phyloP scores from a whole-genome alignment of 805 yeast species.

The Wickerhamiella spandovensis region DNA sequence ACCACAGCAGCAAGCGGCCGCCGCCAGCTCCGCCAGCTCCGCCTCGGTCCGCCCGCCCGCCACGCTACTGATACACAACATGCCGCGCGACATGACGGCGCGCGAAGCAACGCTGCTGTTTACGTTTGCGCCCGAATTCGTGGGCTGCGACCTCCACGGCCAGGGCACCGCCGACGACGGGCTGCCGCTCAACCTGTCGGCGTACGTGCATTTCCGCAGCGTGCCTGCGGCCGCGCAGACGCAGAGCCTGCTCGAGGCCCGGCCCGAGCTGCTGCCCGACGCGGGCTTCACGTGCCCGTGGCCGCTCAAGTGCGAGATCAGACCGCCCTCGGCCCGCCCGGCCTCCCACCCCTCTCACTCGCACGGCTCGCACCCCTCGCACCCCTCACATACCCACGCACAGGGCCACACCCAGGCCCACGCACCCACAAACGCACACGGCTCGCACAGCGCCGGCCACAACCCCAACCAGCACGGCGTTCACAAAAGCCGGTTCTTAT shows the following conservation, averaged over 20 bases:
- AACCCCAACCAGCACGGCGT: not conserved
- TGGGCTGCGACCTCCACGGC: conserved; percentile 23
- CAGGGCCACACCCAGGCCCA: no score
- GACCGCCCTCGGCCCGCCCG: conserved; percentile 3
- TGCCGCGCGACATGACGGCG: conserved; percentile 26
- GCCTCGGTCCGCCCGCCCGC: not conserved
- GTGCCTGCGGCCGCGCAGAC: conserved; percentile 22
- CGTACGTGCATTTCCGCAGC: conserved; percentile 22
- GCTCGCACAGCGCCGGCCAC: not conserved
- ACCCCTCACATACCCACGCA: no score
- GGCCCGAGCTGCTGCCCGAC: conserved; percentile 19
- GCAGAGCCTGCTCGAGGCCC: conserved; percentile 18
- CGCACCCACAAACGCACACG: no score
- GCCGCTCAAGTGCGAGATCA: conserved; percentile 8
- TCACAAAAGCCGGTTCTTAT: conserved; percentile 4
- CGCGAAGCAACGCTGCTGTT: conserved; percentile 29
- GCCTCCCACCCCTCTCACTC: not conserved
- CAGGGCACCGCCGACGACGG: conserved; percentile 13
- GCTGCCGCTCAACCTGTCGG: conserved; percentile 17
- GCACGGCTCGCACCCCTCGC: not conserved
- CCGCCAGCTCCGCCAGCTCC: not conserved
- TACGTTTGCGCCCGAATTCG: conserved; percentile 28
- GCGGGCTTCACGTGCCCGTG: conserved; percentile 1
- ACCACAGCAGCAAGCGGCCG: not conserved
- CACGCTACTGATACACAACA: conserved; percentile 19